Evolutionary conservation across 2,329 filamentous ascomycete genomes (phyloP), one percentile per base, ranked within the genome.

Genomic region (Sporothrix dimorphospora): DNA sequence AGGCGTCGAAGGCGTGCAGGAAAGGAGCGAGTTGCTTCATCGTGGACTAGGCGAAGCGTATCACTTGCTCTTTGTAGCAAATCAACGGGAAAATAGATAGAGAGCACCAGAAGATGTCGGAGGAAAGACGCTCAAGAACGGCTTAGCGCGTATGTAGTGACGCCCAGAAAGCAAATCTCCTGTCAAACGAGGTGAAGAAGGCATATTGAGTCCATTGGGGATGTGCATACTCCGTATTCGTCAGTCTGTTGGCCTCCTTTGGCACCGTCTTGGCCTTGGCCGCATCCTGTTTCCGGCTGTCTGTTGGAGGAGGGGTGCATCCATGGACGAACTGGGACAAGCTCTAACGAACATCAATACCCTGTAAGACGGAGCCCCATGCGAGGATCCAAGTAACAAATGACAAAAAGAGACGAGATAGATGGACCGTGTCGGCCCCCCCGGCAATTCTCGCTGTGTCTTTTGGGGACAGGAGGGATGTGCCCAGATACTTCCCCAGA

Each of bases 91-190:
- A 24, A 6, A 30, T 34, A 24, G 34, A 27, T 24, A 65, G 59
- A 45, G 16, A 49, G 16, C 47, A 27, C 61, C 5, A 45, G 14
- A 49, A 3, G 24, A 8, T 47, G 47, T 42, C 47, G 47, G 49
- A 55, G 49, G 34, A 69, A 69, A 34, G 9, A 24, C 2, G 40
- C 8, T 47, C 38, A 30, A 38, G 42, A 49, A n/a, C 16, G 40
- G 53, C 24, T 47, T 70, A 70, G 68, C 53, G 68, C 21, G 47
- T 11, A 61, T 70, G 53, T 40, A 61, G 53, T 34, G 38, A 49
- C 40, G 68, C 40, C 51, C 14, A 24, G 49, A 55, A 19, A n/a
- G 42, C 8, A 19, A 30, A 40, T 14, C 47, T 49, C 40, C 21
- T 19, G 45, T 14, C 11, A 45, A 65, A 19, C 38, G 11, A 63